A percentile compares a stretch with the other conserved stretches of the same genome.
Conservation (phyloP, 148 eudicot genomes). For the Vaccinium macrocarpon region DNA sequence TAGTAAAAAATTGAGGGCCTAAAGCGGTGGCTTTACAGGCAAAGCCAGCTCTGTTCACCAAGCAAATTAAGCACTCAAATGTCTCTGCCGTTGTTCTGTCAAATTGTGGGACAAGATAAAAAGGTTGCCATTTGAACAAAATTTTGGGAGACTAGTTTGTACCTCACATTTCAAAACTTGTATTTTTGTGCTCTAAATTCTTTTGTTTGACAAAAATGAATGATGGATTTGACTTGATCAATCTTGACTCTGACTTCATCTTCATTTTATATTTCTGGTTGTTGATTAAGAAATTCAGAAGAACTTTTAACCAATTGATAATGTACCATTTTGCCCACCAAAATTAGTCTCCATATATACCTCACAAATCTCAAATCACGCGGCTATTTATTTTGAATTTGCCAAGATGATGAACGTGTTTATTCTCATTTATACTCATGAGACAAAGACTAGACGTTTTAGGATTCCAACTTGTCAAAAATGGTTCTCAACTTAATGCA, state of each 20-base stretch:
- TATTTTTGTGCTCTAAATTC: not conserved
- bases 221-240: not conserved
- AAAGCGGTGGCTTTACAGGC: too few species aligned
- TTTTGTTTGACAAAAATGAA: not conserved
- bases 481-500: not conserved
- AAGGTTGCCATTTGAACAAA: not conserved
- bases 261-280: not conserved
- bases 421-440: not conserved
- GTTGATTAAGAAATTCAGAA: not conserved
- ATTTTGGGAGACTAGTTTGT: not conserved
- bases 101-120: not conserved
- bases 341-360: not conserved
- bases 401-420: not conserved
- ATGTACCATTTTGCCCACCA: not conserved
- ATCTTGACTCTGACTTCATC: not conserved
- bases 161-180: not conserved
- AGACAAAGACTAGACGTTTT: not conserved
- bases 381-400: not conserved
- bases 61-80: not conserved
- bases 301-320: not conserved
- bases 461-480: not conserved
- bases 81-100: not conserved
- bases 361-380: not conserved
- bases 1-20: too few species aligned
- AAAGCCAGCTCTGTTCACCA: too few species aligned